phyloP scores from a whole-genome alignment of 352 stramenopile genomes.

The Globisporangium takayamanum region DNA sequence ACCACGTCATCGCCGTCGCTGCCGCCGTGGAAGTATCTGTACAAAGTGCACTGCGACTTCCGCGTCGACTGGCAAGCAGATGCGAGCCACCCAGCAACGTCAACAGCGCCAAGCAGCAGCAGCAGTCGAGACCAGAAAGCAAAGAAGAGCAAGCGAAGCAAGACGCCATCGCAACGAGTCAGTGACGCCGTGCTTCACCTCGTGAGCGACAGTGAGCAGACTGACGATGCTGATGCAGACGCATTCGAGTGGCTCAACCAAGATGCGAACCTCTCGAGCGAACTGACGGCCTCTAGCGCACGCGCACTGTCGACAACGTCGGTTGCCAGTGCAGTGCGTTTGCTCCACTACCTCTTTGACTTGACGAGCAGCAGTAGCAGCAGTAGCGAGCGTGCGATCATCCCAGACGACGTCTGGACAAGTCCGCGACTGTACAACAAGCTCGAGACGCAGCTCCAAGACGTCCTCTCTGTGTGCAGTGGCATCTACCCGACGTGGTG shows the following conservation, averaged over 20 bases:
- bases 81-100: not conserved
- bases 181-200: constrained; percentile 3
- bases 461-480: constrained; percentile 79
- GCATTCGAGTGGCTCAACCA: constrained; percentile 21
- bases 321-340: constrained; percentile 37
- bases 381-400: constrained; percentile 6
- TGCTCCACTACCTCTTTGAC: constrained; percentile 59
- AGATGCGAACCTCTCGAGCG: no score
- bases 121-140: not conserved
- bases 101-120: not conserved
- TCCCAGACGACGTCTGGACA: constrained; percentile 51
- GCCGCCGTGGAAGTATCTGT: constrained; percentile 69
- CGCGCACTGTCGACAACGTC: not conserved
- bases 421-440: constrained; percentile 78
- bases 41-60: constrained; percentile 70
- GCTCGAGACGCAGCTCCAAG: constrained; percentile 68
- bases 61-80: constrained; percentile 43
- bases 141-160: constrained; percentile 9
- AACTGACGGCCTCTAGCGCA: not conserved
- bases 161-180: not conserved
- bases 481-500: constrained; percentile 79
- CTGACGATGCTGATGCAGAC: not conserved
- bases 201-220: not conserved
- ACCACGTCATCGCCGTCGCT: constrained; percentile 3
- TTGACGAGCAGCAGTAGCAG: constrained; percentile 15